Percentiles rank a stretch among this genome's conserved stretches.
These are phyloP conservation scores for Penicillium samsonianum DNA, from an alignment of 495 filamentous ascomycete species.

Conservation along the genomic window DNA sequence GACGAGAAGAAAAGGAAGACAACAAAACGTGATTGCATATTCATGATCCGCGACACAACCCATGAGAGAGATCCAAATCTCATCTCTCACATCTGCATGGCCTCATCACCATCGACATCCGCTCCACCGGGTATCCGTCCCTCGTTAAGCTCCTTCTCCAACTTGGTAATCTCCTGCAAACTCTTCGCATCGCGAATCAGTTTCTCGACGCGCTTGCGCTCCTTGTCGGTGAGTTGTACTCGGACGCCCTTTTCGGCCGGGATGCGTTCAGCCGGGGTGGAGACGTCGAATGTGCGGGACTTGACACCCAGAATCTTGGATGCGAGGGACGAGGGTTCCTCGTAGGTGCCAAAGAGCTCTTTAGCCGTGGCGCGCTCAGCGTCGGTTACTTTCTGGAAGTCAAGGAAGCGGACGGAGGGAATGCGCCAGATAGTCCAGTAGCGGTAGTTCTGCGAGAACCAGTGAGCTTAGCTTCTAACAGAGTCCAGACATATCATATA, in stretches of 20 bases:
- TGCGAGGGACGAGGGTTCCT: constrained; percentile 78
- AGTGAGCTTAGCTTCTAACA: constrained; percentile 7
- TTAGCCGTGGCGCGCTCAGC: constrained; percentile 72
- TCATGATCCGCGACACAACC: neutral
- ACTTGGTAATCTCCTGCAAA: constrained; percentile 75
- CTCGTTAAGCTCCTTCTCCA: constrained; percentile 86
- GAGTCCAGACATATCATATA: neutral
- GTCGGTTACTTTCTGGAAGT: constrained; percentile 89
- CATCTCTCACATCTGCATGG: constrained; percentile 38
- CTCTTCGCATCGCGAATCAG: constrained; percentile 83
- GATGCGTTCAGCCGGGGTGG: constrained; percentile 44
- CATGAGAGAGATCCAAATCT: neutral
- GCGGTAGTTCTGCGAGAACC: constrained; percentile 73
- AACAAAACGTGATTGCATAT: constrained; percentile 19
- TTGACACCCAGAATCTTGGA: constrained; percentile 88
- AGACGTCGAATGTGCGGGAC: constrained; percentile 75
- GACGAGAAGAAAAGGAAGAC: constrained; percentile 11
- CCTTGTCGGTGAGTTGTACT: constrained; percentile 67
- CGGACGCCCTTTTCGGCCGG: constrained; percentile 64
- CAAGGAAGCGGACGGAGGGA: constrained; percentile 84
- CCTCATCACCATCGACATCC: constrained; percentile 35
- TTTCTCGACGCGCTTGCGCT: constrained; percentile 68
- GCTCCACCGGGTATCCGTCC: constrained; percentile 75
- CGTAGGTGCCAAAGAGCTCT: constrained; percentile 77
- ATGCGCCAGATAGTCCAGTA: constrained; percentile 88